Conservation (phyloP, 2,329 filamentous ascomycete genomes). For the Arthrobotrys sphaeroides region DNA sequence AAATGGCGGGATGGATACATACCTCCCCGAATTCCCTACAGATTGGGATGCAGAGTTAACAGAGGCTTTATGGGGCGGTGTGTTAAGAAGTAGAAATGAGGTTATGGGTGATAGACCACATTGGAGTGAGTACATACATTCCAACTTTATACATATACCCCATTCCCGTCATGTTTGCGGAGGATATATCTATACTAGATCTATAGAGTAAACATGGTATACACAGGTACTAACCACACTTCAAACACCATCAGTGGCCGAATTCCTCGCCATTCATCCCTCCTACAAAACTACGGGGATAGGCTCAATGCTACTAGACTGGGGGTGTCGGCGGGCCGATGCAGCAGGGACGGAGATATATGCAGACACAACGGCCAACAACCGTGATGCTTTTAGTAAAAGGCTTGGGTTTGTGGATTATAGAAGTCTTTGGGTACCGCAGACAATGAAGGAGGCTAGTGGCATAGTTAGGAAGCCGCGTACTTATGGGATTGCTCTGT, state of each 20-base stretch:
- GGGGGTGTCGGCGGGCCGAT: slow-evolving; percentile 11
- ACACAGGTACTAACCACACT: background rate
- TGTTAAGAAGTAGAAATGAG: background rate
- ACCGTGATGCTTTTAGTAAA: background rate
- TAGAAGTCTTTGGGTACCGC: background rate
- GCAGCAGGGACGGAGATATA: background rate
- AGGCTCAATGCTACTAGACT: background rate
- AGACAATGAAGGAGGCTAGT: no score
- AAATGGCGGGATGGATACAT: background rate
- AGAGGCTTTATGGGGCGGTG: slow-evolving; percentile 8
- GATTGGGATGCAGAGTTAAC: slow-evolving; percentile 2
- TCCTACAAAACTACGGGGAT: background rate
- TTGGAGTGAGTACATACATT: slow-evolving; percentile 1
- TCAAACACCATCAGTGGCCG: background rate
- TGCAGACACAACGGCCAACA: background rate
- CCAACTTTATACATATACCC: no score
- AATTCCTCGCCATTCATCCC: background rate
- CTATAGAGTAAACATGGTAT: no score
- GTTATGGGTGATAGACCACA: background rate
- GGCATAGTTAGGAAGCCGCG: no score
- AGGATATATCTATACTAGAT: no score
- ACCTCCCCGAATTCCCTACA: background rate
- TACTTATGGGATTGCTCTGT: background rate
- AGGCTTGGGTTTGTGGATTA: background rate
- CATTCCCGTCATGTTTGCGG: no score